Evolutionary conservation across 495 filamentous ascomycete genomes (phyloP), one percentile per base, ranked within the genome.

Genomic region (Aspergillus carlsbadensis): DNA sequence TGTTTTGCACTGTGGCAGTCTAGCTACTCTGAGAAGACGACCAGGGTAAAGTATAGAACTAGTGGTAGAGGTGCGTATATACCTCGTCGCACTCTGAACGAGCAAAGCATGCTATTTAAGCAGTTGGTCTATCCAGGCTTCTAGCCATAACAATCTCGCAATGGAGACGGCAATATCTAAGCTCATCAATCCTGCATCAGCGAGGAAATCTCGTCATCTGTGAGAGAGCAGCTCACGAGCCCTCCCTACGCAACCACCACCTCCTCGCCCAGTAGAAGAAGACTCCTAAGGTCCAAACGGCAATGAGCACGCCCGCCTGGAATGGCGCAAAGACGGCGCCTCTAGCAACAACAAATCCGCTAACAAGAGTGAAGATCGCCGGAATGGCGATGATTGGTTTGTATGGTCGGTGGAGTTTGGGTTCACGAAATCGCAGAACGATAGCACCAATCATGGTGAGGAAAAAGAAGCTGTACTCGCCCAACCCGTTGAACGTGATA

Each of bases 391-490:
- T 42, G 1, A 57, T 10, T 2, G 61, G 61, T 17, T 64, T 64
- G n/a, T 64, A 64, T 0, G 61, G 61, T 1, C 61, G 61, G 18
- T 18, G 44, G 13, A 54, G 57, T 0, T 42, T 55, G 1, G 61
- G 61, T 34, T 64, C 57, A 1, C 54, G 54, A 21, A 60, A 48
- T n/a, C 61, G 54, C 4, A 64, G 46, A 10, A 60, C 22, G 18
- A 64, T 54, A 0, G 61, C 61, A 5, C 57, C 61, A 14, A 64
- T 35, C 10, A 64, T 58, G 0, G 61, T 64, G 37, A 64, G 34
- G 20, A 64, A 60, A 35, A 64, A 64, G 41, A 64, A 64, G 6
- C 54, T 52, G 22, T 60, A 64, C 15, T 64, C 61, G 0, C 54
- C 61, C 45, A 64, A 33, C 2, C 61, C 61, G 21, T 60, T 64